These are phyloP conservation scores for Bryoglossum gracile DNA, from an alignment of 495 filamentous ascomycete species.

Conservation along the genomic window DNA sequence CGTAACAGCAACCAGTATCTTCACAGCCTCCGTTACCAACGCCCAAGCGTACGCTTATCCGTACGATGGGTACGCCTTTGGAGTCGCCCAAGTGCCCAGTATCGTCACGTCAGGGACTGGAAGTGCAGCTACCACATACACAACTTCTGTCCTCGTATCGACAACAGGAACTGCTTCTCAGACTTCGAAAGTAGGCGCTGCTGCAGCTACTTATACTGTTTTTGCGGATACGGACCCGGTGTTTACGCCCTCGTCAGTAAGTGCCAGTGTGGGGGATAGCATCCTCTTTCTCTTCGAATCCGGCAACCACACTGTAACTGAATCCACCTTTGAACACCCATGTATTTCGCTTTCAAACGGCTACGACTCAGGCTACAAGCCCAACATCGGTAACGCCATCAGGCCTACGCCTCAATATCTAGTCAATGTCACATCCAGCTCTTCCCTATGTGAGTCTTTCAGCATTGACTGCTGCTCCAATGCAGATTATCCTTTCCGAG, in stretches of 20 bases:
- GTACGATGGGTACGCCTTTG: conserved; percentile 19
- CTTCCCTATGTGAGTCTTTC: conserved; percentile 50
- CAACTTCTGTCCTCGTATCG: too few species aligned
- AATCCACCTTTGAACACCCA: conserved; percentile 56
- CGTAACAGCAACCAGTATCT: conserved; percentile 3
- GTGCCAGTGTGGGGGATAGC: conserved; percentile 49
- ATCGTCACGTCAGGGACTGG: not conserved
- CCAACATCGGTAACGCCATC: conserved; percentile 53
- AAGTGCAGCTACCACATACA: not conserved
- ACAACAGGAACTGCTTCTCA: conserved; percentile 1
- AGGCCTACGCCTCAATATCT: conserved; percentile 45
- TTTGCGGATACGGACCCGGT: conserved; percentile 32
- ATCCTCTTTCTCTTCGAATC: conserved; percentile 59
- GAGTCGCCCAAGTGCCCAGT: conserved; percentile 9
- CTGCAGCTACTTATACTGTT: conserved; percentile 1
- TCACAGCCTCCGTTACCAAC: conserved; percentile 11
- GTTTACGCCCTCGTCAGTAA: conserved; percentile 47
- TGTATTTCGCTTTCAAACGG: conserved; percentile 51
- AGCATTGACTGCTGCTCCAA: too few species aligned
- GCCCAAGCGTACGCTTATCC: conserved; percentile 22
- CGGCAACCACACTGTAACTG: conserved; percentile 60
- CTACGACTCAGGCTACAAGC: conserved; percentile 59
- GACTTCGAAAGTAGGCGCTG: not conserved
- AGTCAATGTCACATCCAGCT: conserved; percentile 47
- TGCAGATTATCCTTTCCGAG: not conserved